Conservation (phyloP, 169 alveolate genomes). For the Cryptosporidium sp. region DNA sequence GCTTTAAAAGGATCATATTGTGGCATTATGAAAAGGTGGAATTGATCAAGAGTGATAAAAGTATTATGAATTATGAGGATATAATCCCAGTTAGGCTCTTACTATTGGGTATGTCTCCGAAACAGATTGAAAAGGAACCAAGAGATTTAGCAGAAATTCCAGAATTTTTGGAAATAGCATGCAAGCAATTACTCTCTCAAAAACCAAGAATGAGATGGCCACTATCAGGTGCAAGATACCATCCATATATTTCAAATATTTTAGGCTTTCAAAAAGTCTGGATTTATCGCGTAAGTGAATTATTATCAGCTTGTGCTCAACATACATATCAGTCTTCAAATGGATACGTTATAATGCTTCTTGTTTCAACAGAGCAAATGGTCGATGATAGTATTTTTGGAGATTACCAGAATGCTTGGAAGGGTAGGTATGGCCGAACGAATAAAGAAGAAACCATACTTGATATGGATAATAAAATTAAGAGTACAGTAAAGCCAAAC, state of each 20-base stretch:
- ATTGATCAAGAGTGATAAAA: slow-evolving; percentile 36
- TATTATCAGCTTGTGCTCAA: slow-evolving; percentile 59
- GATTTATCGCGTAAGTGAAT: slow-evolving; percentile 42
- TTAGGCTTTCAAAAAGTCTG: slow-evolving; percentile 64
- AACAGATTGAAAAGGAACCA: slow-evolving; percentile 53
- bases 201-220: slow-evolving; percentile 76
- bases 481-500: neutral
- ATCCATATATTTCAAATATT: slow-evolving; percentile 60
- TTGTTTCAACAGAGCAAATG: slow-evolving; percentile 65
- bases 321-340: slow-evolving; percentile 66
- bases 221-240: slow-evolving; percentile 60
- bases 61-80: slow-evolving; percentile 46
- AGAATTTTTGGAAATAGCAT: slow-evolving; percentile 51
- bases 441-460: slow-evolving; percentile 13
- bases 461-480: slow-evolving; percentile 19
- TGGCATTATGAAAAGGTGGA: slow-evolving; percentile 75
- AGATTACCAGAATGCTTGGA: slow-evolving; percentile 68
- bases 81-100: slow-evolving; percentile 56
- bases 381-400: slow-evolving; percentile 42
- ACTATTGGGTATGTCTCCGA: slow-evolving; percentile 66
- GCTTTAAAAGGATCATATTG: slow-evolving; percentile 52
- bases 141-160: slow-evolving; percentile 71
- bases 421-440: slow-evolving; percentile 6
- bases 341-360: slow-evolving; percentile 45
- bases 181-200: slow-evolving; percentile 55